Base-by-base conservation (phyloP, 192 early-diverging fungal genomes). In the Podila horticola region DNA sequence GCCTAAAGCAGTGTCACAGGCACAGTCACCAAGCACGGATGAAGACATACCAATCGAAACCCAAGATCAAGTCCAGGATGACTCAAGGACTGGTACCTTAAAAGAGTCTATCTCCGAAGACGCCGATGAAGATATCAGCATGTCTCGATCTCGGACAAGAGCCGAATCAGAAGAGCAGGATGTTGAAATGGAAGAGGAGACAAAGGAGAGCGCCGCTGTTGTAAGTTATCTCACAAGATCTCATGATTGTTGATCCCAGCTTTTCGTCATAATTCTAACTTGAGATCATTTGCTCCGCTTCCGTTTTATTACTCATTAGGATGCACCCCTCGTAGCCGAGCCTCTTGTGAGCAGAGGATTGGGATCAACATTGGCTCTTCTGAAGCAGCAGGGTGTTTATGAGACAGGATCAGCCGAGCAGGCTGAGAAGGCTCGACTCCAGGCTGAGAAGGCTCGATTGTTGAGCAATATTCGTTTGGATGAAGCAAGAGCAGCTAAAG, bases 311-410 rank as follows among this genome's bases (percentile, higher is more conserved):
- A 52, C 57, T 34, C 58, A 12, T 30, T 57, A 68, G 84, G 41
- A 58, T 41, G 41, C 52, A 58, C 26, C 60, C 71, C 57, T 70
- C 88, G 15, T 82, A 50, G 93, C 94, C 58, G 97, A 98, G 66
- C 97, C 95, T 13, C 74, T 95, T 2, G 91, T 97, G 12, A 91
- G 91, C 64, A 67, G 82, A 12, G 95, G 97, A 9, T 83, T 99
- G 41, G 94, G 88, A 24, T 92, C 96, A 7, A 96, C 97, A 1
- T 74, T 99, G 4, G 88, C 87, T 2, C 86, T 98, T 11, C 83
- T 99, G 38, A 88, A 83, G 26, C 91, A 97, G 74, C 94, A 96
- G 82, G 96, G 95, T 69, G 87, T 77, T 60, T 72, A 86, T 15
- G 86, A 64, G 30, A 90, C 88, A 58, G 82, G 87, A n/a, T 89